Evolutionary conservation across 495 filamentous ascomycete species (phyloP), one percentile per base, ranked within the genome.

Genomic region (Penicillium canariense): DNA sequence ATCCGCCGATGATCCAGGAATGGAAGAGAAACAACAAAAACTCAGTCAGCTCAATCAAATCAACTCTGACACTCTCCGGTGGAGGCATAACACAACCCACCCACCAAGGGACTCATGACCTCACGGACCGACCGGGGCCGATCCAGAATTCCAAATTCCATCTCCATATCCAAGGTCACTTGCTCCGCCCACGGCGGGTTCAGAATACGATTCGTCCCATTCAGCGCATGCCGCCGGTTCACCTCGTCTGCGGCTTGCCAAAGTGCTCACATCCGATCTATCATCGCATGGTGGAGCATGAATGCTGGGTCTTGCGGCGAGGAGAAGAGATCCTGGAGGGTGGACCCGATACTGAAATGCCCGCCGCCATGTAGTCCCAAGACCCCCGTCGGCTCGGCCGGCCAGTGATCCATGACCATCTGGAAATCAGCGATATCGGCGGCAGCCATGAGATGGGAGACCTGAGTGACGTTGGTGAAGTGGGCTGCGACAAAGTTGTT

Each of bases 181-280:
- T 31, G 15, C 23, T 35, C 35, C 31, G 46, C 60, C 11, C 36
- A 31, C 12, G 68, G 66, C 18, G 63, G 62, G 43, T 73, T 66
- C 20, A 58, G 44, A 20, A 66, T 55, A 0, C 40, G 44, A 20
- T 44, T 51, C 7, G 68, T 73, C 0, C 66, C 68, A 52, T 73
- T 71, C 4, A 71, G 20, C 43, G 62, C 62, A 26, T 43, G 20
- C 27, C 59, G 56, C 15, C 61, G 54, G 30, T 32, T 54, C 25
- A 8, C 17, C 7, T 57, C 61, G 32, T 64, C 62, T 15, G 7
- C 9, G 5, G 34, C 49, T 62, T 84, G 81, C 83, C 83, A 86
- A 15, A 72, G 61, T 70, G 73, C 76, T 81, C 81, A 86, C 14
- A 84, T 28, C 1, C 81, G 74, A 60, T 84, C 83, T 0, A 85